A percentile compares a stretch with the other conserved stretches of the same genome.
phyloP scores from a whole-genome alignment of 2,329 filamentous ascomycete species.

The Aspergillus quadricinctus region DNA sequence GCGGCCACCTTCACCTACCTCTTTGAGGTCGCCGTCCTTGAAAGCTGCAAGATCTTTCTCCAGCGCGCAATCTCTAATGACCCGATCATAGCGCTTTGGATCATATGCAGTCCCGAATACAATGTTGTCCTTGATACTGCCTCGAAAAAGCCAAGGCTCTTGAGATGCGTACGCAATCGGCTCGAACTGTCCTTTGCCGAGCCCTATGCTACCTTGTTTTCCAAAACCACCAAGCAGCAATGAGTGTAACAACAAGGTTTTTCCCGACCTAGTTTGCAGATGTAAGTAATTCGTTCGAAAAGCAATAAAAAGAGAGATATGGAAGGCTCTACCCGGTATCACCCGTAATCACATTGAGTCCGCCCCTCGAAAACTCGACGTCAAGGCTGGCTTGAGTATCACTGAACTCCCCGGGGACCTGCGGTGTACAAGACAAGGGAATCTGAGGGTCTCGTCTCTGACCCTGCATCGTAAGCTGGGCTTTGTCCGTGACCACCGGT shows the following conservation, averaged over 20 bases:
- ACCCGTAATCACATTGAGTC: constrained; percentile 6
- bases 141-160: constrained; percentile 60
- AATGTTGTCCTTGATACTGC: constrained; percentile 62
- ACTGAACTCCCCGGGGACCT: not conserved
- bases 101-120: constrained; percentile 56
- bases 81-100: constrained; percentile 51
- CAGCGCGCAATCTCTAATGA: constrained; percentile 57
- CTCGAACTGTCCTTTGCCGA: constrained; percentile 7
- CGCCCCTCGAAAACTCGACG: not conserved
- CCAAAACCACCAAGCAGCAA: not conserved
- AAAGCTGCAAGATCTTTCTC: constrained; percentile 52
- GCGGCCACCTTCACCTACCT: constrained; percentile 59
- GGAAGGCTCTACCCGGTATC: constrained; percentile 1
- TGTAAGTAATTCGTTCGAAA: not conserved
- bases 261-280: constrained; percentile 2
- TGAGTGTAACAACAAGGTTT: constrained; percentile 5
- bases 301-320: not conserved
- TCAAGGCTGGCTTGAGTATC: not conserved
- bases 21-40: constrained; percentile 53
- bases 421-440: not conserved
- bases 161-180: constrained; percentile 48
- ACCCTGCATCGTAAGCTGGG: not conserved
- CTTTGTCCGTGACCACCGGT: not conserved
- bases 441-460: not conserved
- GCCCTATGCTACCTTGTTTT: not conserved